Evolutionary conservation across 345 rosid species (phyloP).

Genomic region (Camelina neglecta): DNA sequence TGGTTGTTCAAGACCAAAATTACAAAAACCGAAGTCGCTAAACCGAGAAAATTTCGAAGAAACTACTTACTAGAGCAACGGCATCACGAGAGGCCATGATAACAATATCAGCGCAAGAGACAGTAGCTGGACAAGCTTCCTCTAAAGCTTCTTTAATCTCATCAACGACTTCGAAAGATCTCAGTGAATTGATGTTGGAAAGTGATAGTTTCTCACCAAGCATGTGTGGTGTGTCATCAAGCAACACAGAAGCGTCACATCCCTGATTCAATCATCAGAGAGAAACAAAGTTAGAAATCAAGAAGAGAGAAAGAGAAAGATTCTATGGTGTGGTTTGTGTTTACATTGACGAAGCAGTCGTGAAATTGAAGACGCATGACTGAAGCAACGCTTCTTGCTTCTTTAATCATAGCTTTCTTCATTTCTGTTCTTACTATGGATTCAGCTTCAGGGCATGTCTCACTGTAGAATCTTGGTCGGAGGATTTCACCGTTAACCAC

Average conservation of each 20-base stretch:
- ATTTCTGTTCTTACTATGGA: constrained; percentile 59
- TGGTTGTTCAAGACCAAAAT: constrained; percentile 29
- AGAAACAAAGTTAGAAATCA: not conserved
- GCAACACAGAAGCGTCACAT: constrained; percentile 82
- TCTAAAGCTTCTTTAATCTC: constrained; percentile 69
- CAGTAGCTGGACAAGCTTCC: constrained; percentile 70
- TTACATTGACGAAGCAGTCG: constrained; percentile 96
- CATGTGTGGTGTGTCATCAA: constrained; percentile 84
- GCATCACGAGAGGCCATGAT: constrained; percentile 92
- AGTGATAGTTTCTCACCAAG: constrained; percentile 78
- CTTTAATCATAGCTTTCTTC: constrained; percentile 63
- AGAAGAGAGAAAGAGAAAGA: constrained; percentile 41
- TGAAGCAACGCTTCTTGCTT: constrained; percentile 84
- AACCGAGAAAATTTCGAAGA: constrained; percentile 32
- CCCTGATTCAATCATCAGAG: constrained; percentile 49
- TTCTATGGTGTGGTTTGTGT: not conserved
- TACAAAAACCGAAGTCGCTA: not conserved
- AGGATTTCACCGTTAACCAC: constrained; percentile 43
- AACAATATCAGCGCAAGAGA: constrained; percentile 86
- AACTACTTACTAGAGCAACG: constrained; percentile 69
- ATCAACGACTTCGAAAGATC: constrained; percentile 75
- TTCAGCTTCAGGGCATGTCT: constrained; percentile 85
- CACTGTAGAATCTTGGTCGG: constrained; percentile 65
- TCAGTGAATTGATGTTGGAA: constrained; percentile 73
- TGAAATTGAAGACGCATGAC: constrained; percentile 98